These are phyloP conservation scores for Leccinum subspadiceum DNA, from an alignment of 1,284 basidiomycete species.

Conservation along the genomic window DNA sequence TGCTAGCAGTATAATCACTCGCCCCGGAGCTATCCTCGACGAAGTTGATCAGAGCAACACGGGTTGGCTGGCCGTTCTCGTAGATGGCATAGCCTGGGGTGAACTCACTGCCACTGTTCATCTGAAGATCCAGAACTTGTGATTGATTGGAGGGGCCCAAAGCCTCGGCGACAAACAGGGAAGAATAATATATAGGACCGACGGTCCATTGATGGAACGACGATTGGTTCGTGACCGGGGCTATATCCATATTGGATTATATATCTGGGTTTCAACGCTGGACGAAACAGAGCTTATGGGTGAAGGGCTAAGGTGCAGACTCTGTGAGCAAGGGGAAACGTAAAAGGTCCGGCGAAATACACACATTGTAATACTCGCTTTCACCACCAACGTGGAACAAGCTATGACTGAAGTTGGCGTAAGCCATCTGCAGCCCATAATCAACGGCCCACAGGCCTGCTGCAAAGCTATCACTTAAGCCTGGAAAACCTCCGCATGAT, in stretches of 20 bases:
- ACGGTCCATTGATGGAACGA: neutral
- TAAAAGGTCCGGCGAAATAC: conserved; percentile 21
- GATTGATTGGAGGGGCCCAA: conserved; percentile 58
- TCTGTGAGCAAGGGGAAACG: neutral
- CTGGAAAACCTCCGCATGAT: conserved; percentile 50
- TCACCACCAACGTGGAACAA: conserved; percentile 52
- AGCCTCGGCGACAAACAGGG: conserved; percentile 65
- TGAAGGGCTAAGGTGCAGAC: conserved; percentile 13
- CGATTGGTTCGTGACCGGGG: neutral
- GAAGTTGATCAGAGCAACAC: conserved; percentile 71
- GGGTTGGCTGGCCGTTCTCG: conserved; percentile 53
- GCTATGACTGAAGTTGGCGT: conserved; percentile 17
- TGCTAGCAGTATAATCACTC: conserved; percentile 42
- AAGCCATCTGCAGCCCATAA: conserved; percentile 62
- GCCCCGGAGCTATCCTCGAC: conserved; percentile 52
- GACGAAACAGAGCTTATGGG: conserved; percentile 26
- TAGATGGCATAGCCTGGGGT: conserved; percentile 77
- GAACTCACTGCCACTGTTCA: conserved; percentile 47
- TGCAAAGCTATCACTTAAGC: conserved; percentile 70
- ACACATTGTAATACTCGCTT: conserved; percentile 64
- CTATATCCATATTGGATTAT: neutral
- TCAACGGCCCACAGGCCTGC: conserved; percentile 73
- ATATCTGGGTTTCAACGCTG: neutral
- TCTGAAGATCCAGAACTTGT: conserved; percentile 59
- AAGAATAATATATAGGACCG: conserved; percentile 44